A percentile compares a stretch with the other conserved stretches of the same genome.
These are phyloP conservation scores for Fraxinus paxiana DNA, from an alignment of 305 asterid species.

Conservation along the genomic window DNA sequence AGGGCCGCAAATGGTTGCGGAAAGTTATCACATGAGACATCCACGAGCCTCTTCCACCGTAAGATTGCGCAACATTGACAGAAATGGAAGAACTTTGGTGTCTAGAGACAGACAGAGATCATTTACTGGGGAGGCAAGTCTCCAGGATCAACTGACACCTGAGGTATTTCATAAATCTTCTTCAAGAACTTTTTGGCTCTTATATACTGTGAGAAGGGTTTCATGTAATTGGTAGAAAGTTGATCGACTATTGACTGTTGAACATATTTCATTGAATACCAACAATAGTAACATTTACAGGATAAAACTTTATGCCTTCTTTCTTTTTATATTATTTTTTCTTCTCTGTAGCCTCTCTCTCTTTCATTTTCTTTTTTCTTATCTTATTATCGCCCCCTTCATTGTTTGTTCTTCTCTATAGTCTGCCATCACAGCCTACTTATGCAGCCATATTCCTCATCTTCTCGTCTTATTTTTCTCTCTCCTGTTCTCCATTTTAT, in stretches of 20 bases:
- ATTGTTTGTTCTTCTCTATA: background rate
- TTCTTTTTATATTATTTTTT: background rate
- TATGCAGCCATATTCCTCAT: background rate
- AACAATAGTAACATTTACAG: background rate
- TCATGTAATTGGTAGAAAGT: background rate
- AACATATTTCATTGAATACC: background rate
- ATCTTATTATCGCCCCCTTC: background rate
- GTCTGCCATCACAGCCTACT: background rate
- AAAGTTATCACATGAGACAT: constrained; percentile 43
- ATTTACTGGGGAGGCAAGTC: constrained; percentile 37
- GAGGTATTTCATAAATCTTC: constrained; percentile 35
- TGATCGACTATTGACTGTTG: background rate
- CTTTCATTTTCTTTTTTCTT: background rate
- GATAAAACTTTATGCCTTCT: background rate
- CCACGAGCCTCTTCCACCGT: constrained; percentile 39
- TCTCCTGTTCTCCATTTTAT: background rate
- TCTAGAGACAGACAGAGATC: constrained; percentile 46
- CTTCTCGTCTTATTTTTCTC: background rate
- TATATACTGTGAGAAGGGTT: constrained; percentile 1
- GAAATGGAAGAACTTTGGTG: constrained; percentile 38
- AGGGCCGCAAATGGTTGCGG: constrained; percentile 45
- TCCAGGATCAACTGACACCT: constrained; percentile 41
- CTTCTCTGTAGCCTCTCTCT: background rate
- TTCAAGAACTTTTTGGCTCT: background rate
- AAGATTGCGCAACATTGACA: constrained; percentile 41